A percentile compares a stretch with the other conserved stretches of the same genome.
phyloP scores from a whole-genome alignment of 1,284 basidiomycete species.

The Melampsora americana region DNA sequence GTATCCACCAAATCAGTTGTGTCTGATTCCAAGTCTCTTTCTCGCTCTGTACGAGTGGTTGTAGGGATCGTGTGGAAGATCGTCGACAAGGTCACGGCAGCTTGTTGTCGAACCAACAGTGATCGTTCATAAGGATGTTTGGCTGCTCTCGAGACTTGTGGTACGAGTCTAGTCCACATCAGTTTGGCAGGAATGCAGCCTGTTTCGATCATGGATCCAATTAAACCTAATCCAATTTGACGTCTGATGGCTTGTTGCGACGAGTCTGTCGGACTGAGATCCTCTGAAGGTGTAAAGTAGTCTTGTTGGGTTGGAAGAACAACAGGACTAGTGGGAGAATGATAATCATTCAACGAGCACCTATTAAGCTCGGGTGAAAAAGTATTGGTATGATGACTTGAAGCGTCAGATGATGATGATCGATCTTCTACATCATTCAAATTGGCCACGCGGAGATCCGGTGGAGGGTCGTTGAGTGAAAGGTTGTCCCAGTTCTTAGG shows the following conservation, averaged over 20 bases:
- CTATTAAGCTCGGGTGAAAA: neutral
- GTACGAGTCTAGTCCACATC: conserved; percentile 13
- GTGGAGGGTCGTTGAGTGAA: too few relatives aligned
- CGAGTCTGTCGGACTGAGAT: conserved; percentile 17
- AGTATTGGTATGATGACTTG: conserved; percentile 18
- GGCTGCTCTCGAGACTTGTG: conserved; percentile 7
- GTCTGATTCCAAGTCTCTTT: conserved; percentile 8
- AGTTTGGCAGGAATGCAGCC: conserved; percentile 21
- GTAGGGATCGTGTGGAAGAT: conserved; percentile 23
- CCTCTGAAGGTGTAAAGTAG: conserved; percentile 15
- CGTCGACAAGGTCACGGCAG: conserved; percentile 16
- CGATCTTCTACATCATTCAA: neutral
- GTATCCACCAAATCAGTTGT: neutral
- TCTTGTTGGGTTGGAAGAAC: conserved; percentile 4
- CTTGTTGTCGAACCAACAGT: conserved; percentile 27
- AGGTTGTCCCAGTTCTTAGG: neutral
- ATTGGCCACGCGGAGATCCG: neutral
- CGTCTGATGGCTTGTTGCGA: neutral
- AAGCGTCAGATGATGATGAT: conserved; percentile 5
- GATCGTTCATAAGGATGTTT: conserved; percentile 6
- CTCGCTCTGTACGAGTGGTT: neutral
- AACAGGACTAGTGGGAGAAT: neutral
- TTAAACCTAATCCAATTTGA: conserved; percentile 23
- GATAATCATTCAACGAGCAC: neutral
- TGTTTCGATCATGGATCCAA: conserved; percentile 32